phyloP scores from a whole-genome alignment of 371 early-diverging fungal genomes.

The Mucor racemosus region DNA sequence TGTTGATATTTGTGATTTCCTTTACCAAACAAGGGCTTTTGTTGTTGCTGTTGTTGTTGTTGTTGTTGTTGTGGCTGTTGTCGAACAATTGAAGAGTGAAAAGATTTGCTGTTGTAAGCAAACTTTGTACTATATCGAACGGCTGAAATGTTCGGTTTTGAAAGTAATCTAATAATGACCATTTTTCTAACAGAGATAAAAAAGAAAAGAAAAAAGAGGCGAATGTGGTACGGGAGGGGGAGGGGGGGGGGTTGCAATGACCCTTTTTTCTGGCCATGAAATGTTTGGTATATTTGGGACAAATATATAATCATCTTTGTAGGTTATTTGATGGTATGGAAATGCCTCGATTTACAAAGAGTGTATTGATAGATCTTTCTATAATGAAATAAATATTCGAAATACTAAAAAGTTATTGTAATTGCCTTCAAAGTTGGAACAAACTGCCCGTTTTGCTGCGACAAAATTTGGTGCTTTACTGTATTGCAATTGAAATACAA shows the following conservation, averaged over 20 bases:
- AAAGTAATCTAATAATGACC: background rate
- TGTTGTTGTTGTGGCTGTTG: slow-evolving; percentile 18
- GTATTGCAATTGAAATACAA: no score
- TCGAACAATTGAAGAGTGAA: slow-evolving; percentile 11
- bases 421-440: no score
- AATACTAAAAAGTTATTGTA: no score
- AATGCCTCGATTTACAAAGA: no score
- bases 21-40: slow-evolving; percentile 2
- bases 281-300: background rate
- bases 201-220: no score
- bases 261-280: background rate
- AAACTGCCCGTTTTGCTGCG: no score
- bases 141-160: background rate
- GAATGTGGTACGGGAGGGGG: background rate
- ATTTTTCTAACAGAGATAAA: background rate
- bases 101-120: background rate
- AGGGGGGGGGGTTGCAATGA: background rate
- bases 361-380: no score
- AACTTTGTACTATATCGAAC: background rate
- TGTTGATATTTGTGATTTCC: background rate
- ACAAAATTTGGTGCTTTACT: no score
- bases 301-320: background rate
- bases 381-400: no score
- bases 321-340: no score
- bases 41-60: slow-evolving; percentile 20